Evolutionary conservation across 306 rosid genomes (phyloP).

Genomic region (Lathyrus oleraceus): DNA sequence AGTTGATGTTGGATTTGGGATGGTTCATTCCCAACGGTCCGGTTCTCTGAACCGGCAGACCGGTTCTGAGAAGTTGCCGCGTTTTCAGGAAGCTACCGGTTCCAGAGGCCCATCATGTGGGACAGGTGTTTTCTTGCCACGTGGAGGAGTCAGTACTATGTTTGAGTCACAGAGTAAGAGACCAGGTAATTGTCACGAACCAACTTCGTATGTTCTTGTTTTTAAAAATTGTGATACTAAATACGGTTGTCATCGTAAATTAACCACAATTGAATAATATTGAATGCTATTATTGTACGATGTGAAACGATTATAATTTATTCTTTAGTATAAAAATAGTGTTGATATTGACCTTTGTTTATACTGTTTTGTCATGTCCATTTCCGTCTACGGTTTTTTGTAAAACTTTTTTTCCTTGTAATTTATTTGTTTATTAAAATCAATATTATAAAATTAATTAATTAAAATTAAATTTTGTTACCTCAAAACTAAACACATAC

Average conservation of each 20-base stretch:
- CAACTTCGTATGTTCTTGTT: too few species aligned
- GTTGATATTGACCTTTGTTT: too few species aligned
- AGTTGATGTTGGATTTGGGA: conserved; percentile 15
- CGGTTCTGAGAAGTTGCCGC: conserved; percentile 33
- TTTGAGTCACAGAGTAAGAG: conserved; percentile 30
- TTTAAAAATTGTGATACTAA: too few species aligned
- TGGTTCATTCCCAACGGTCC: background rate
- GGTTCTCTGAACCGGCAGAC: conserved; percentile 30
- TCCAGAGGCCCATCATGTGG: conserved; percentile 51
- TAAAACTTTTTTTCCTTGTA: too few species aligned
- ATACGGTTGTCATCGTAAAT: too few species aligned
- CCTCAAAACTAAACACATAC: background rate
- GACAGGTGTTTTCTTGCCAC: conserved; percentile 83
- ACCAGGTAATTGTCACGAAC: conserved; percentile 30
- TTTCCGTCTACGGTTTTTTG: too few species aligned
- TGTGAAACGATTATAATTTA: too few species aligned
- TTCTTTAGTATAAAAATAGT: too few species aligned
- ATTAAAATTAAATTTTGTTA: background rate
- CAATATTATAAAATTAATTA: background rate
- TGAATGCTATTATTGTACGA: too few species aligned
- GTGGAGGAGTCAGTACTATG: conserved; percentile 34
- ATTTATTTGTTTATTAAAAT: background rate
- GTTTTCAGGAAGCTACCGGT: conserved; percentile 40
- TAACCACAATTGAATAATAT: too few species aligned
- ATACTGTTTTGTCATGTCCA: too few species aligned